Evolutionary conservation across 2,329 filamentous ascomycete genomes (phyloP).

Genomic region (Clarireedia monteithiana): DNA sequence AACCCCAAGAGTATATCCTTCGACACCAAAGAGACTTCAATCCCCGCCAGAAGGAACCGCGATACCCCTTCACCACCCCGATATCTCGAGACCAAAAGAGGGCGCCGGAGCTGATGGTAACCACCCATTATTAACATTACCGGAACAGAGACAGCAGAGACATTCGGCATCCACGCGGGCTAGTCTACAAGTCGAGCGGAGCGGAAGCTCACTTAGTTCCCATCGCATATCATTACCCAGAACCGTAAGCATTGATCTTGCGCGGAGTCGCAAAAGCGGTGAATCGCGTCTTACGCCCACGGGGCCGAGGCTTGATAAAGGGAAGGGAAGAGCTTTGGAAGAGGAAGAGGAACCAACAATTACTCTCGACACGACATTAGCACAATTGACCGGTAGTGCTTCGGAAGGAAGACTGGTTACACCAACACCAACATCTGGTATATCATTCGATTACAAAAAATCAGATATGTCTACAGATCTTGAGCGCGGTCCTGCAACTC

Average conservation of each 20-base stretch:
- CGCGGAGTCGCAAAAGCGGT: constrained; percentile 22
- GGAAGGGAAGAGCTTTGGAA: constrained; percentile 23
- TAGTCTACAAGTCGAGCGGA: constrained; percentile 41
- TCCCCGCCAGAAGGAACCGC: constrained; percentile 19
- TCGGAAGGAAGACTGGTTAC: constrained; percentile 6
- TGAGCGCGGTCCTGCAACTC: constrained; percentile 24
- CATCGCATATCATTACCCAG: constrained; percentile 27
- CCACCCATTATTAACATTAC: constrained; percentile 48
- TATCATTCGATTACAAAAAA: constrained; percentile 23
- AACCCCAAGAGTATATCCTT: constrained; percentile 37
- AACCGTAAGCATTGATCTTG: constrained; percentile 28
- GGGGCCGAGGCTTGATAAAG: constrained; percentile 20
- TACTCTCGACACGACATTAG: constrained; percentile 4
- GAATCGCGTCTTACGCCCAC: constrained; percentile 15
- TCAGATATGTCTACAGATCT: constrained; percentile 25
- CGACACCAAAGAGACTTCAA: constrained; percentile 11
- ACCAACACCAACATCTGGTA: constrained; percentile 12
- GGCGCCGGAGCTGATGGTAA: constrained; percentile 22
- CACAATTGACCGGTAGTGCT: constrained; percentile 7
- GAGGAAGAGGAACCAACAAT: constrained; percentile 8
- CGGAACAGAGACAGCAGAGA: constrained; percentile 47
- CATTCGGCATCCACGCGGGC: constrained; percentile 36
- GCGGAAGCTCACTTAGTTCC: constrained; percentile 26
- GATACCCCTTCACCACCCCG: constrained; percentile 27
- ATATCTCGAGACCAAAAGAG: constrained; percentile 19